Percentiles rank a stretch among this genome's conserved stretches.
Conservation (phyloP, 208 protist species). For the Acanthamoeba lenticulata region DNA sequence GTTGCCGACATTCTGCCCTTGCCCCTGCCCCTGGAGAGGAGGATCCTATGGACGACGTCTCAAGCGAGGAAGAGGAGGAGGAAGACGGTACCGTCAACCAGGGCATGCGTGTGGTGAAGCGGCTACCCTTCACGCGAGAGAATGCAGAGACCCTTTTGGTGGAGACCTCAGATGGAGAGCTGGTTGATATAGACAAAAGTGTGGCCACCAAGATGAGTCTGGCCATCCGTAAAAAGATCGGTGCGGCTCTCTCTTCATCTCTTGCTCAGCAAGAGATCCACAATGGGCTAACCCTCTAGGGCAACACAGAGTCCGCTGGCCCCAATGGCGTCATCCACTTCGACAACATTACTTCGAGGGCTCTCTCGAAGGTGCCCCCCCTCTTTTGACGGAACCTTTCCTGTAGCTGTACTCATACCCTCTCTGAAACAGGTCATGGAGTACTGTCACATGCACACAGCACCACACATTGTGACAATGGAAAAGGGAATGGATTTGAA, state of each 20-base stretch:
- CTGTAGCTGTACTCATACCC: neutral
- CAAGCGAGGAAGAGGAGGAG: neutral
- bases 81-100: neutral
- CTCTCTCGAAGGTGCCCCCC: slow-evolving; percentile 25
- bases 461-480: slow-evolving; percentile 27
- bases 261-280: neutral
- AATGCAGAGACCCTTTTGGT: slow-evolving; percentile 21
- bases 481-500: slow-evolving; percentile 49
- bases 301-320: neutral
- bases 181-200: slow-evolving; percentile 47
- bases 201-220: slow-evolving; percentile 4
- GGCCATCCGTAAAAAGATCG: slow-evolving; percentile 43
- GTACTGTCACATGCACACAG: slow-evolving; percentile 62
- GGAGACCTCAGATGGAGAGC: slow-evolving; percentile 41
- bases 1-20: neutral
- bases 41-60: neutral
- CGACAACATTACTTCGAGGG: slow-evolving; percentile 55
- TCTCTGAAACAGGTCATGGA: slow-evolving; percentile 55
- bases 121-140: neutral
- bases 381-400: too few species aligned
- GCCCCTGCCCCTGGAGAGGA: neutral
- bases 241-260: neutral
- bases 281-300: neutral
- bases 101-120: neutral
- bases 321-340: slow-evolving; percentile 29